A percentile compares a stretch with the other conserved stretches of the same genome.
Evolutionary conservation across 2,329 filamentous ascomycete species (phyloP).

Genomic region (Sphaerulina musiva): DNA sequence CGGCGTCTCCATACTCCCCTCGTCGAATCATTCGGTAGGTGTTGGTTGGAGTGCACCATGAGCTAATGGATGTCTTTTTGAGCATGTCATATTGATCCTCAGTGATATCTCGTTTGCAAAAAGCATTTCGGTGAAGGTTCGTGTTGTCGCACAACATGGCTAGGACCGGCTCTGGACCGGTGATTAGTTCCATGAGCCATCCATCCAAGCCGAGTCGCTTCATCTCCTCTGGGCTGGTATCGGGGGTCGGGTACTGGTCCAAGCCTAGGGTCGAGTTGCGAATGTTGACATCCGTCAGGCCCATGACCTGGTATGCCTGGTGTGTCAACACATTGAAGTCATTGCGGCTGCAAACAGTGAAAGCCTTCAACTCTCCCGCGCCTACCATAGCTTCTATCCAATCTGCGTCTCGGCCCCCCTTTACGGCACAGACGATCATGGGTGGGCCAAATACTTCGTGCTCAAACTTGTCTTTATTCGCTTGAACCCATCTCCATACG

Average conservation of each 20-base stretch:
- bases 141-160: constrained; percentile 78
- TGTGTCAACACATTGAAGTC: constrained; percentile 70
- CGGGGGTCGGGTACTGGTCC: constrained; percentile 46
- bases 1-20: constrained; percentile 70
- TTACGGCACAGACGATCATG: constrained; percentile 71
- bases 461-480: constrained; percentile 63
- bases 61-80: constrained; percentile 48
- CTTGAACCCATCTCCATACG: constrained; percentile 77
- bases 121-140: constrained; percentile 61
- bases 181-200: constrained; percentile 70
- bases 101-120: constrained; percentile 57
- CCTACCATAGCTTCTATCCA: constrained; percentile 54
- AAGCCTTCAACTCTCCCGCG: constrained; percentile 49
- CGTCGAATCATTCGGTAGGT: constrained; percentile 62
- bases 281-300: constrained; percentile 64
- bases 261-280: constrained; percentile 55
- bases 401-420: constrained; percentile 60
- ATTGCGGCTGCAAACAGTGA: constrained; percentile 68
- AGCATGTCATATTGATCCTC: constrained; percentile 65
- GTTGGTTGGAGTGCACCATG: constrained; percentile 63
- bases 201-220: constrained; percentile 62
- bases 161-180: constrained; percentile 74
- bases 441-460: constrained; percentile 75
- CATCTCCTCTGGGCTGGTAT: constrained; percentile 53
- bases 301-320: constrained; percentile 57